Base-by-base conservation (phyloP, 176 grass and related monocot genomes). In the Echinochloa phyllopogon region DNA sequence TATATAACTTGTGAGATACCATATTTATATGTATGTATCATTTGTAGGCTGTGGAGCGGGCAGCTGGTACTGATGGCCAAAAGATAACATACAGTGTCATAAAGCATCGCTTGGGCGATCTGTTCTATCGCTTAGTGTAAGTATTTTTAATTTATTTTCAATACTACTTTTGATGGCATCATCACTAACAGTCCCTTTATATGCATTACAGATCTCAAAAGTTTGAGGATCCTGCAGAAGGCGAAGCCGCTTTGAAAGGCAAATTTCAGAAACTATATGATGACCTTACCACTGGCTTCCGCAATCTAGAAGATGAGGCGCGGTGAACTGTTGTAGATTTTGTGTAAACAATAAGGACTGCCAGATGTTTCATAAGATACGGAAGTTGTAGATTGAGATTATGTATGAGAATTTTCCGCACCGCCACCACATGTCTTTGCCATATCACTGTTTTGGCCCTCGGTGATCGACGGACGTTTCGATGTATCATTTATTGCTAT, bases 71-170 rank as follows among this genome's bases (percentile, higher is more conserved):
- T 58, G 92, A 97, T 18, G 92, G 94, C 8, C 94, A 94, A 70
- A 97, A 97, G 86, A 94, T 97, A 64, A 97, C 94, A 25, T 94
- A 97, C 61, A 89, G 72, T 61, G 90, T 97, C 45, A 85, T 97
- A 41, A 97, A 97, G 77, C 92, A 97, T 72, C 94, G 88, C 21
- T 73, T 97, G 92, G 90, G 92, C 13, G 92, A 97, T 76, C 90
- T 94, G 76, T 97, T 97, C 81, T 97, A 97, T 75, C 94, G 89
- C 17, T 65, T 97, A 89, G 94, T 97, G 94, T 94, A 87, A 86
- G 94, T 77, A 77, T 63, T 76, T 64, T 59, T n/a, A 15, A 41
- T 69, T 16, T 71, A 36, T 63, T 65, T 24, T 52, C 45, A 23
- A 47, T 41, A 63, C 47, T 57, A 62, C 20, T 47, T 72, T 27